Percentiles rank a stretch among this genome's conserved stretches.
phyloP scores from a whole-genome alignment of 2,329 filamentous ascomycete genomes.

The Pseudogymnoascus verrucosus region DNA sequence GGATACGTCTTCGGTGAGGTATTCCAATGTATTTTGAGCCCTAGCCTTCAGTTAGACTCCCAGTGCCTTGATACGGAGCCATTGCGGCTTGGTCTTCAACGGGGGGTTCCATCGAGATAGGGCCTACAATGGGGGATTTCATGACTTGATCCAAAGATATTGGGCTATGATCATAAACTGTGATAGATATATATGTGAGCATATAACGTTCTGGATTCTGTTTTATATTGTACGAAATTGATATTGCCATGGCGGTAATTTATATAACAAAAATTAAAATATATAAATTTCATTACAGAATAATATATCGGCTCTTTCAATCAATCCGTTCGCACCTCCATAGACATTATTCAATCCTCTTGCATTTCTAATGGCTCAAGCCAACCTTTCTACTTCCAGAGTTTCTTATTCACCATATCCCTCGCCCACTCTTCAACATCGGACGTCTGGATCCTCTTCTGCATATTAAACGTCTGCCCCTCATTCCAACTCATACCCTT shows the following conservation, averaged over 20 bases:
- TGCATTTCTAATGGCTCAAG: neutral
- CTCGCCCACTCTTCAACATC: conserved; percentile 33
- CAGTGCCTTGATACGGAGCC: neutral
- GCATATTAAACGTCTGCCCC: conserved; percentile 43
- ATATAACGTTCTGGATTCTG: neutral
- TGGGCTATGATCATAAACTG: no score
- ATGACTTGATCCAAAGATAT: neutral
- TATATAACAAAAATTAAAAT: neutral
- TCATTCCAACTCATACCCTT: conserved; percentile 52
- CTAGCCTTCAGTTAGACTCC: neutral
- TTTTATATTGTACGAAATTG: neutral
- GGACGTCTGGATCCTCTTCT: conserved; percentile 38
- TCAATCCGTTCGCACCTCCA: neutral
- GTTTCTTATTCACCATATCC: neutral
- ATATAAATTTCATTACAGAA: neutral
- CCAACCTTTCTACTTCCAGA: neutral
- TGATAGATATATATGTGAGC: neutral
- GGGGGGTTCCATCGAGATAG: neutral
- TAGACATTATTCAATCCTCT: neutral
- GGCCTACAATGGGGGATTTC: neutral
- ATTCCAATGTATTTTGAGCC: neutral
- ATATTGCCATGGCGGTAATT: neutral
- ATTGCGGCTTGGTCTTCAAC: neutral
- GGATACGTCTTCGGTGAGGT: neutral
- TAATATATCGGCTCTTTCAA: neutral